Conservation (phyloP, 345 rosid genomes). For the Kernera saxatilis region DNA sequence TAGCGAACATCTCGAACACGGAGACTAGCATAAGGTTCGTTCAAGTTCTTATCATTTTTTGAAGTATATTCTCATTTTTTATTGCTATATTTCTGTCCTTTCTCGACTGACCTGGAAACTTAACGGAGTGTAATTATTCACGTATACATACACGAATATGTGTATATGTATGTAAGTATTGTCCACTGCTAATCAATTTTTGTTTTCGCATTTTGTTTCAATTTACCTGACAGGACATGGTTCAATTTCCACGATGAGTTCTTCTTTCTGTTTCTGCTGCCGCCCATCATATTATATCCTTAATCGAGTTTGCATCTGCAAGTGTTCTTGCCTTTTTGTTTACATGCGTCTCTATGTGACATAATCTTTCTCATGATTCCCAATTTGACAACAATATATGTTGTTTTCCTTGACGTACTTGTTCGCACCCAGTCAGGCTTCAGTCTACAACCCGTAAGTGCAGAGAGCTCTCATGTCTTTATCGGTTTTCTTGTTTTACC, state of each 20-base stretch:
- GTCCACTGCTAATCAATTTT: neutral
- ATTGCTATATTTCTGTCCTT: conserved; percentile 12
- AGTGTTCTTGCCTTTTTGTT: neutral
- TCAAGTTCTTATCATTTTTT: neutral
- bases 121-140: neutral
- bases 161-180: neutral
- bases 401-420: conserved; percentile 52
- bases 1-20: conserved; percentile 84
- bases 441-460: conserved; percentile 85
- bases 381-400: neutral
- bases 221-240: conserved; percentile 51
- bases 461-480: neutral
- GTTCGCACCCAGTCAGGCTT: conserved; percentile 86
- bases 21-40: conserved; percentile 81
- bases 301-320: neutral
- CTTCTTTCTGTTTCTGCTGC: conserved; percentile 88
- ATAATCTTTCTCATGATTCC: neutral
- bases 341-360: neutral
- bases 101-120: conserved; percentile 7
- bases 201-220: too few species aligned
- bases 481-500: neutral
- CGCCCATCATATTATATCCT: conserved; percentile 99
- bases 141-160: neutral
- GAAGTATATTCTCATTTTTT: conserved; percentile 4
- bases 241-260: conserved; percentile 98